Base-by-base conservation (phyloP, 805 yeast species). In the Candida anglica region DNA sequence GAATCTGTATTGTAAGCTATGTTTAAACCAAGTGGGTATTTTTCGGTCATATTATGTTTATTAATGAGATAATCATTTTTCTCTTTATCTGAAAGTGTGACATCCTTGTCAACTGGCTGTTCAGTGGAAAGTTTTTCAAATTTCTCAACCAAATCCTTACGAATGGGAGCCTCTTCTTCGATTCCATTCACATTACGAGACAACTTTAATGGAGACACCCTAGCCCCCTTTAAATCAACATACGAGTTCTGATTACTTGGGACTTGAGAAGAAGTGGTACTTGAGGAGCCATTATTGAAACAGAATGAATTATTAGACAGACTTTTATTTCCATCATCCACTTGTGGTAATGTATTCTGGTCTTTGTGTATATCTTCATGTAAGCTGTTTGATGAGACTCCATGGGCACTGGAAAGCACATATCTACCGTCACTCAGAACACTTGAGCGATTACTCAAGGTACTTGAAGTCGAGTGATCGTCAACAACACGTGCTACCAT, bases 401-500 rank as follows among this genome's bases (percentile, higher is more conserved):
- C 23, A 9, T 21, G 10, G 23, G 23, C 10, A 21, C 10, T 11
- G 23, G 10, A 19, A 19, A 22, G 25, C 21, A 19, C 31, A 23
- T 24, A 15, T 15, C 30, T 19, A 4, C 34, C 46, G 7, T 40
- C 39, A 32, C 59, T 52, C 6, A 44, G 33, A 9, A 50, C 32
- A 25, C 59, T 51, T 8, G 58, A 50, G n/a, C 49, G 37, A 32
- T 51, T 50, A 36, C 58, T 51, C 8, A 46, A 37, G n/a, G 56
- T 44, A 32, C 56, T 53, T 13, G 42, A 39, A 5, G 44, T 47
- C 3, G 58, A 49, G 6, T 29, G 34, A 5, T 39, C 39, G 24
- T 48, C 53, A 10, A 29, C 27, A 21, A 11, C 9, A 11, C 23
- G 15, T 31, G 23, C 17, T 21, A 22, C 46, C 20, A n/a, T 29